These are phyloP conservation scores for Grosmannia huntii DNA, from an alignment of 2,329 filamentous ascomycete species.

Conservation along the genomic window DNA sequence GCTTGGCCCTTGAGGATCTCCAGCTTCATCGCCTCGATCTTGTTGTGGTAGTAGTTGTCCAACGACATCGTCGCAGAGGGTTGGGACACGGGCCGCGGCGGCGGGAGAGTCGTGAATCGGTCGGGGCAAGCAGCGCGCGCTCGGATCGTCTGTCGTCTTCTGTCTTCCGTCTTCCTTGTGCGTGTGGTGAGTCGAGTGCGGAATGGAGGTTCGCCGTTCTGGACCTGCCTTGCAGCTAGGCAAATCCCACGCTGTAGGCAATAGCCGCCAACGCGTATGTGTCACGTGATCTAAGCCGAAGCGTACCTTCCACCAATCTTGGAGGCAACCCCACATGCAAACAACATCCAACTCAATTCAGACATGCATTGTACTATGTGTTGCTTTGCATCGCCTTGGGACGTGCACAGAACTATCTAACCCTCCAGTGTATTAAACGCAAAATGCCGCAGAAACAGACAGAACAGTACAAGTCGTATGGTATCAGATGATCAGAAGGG, in stretches of 20 bases:
- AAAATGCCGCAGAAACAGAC: not conserved
- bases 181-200: too few species aligned
- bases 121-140: too few species aligned
- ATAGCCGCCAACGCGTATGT: not conserved
- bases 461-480: too few species aligned
- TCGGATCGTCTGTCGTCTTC: too few species aligned
- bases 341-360: too few species aligned
- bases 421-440: not conserved
- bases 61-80: constrained; percentile 67
- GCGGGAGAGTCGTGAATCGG: not conserved
- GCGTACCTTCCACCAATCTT: too few species aligned
- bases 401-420: not conserved
- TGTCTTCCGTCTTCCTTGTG: too few species aligned
- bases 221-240: not conserved
- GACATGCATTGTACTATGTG: not conserved
- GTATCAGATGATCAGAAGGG: too few species aligned
- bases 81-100: not conserved
- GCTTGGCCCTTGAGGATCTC: constrained; percentile 99
- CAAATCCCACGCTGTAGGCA: not conserved
- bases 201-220: too few species aligned
- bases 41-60: constrained; percentile 98
- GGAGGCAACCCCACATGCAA: not conserved
- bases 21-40: constrained; percentile 99
- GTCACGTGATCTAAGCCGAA: not conserved
- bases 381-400: not conserved